Evolutionary conservation across 306 rosid species (phyloP).

Genomic region (Hylodesmum podocarpum): DNA sequence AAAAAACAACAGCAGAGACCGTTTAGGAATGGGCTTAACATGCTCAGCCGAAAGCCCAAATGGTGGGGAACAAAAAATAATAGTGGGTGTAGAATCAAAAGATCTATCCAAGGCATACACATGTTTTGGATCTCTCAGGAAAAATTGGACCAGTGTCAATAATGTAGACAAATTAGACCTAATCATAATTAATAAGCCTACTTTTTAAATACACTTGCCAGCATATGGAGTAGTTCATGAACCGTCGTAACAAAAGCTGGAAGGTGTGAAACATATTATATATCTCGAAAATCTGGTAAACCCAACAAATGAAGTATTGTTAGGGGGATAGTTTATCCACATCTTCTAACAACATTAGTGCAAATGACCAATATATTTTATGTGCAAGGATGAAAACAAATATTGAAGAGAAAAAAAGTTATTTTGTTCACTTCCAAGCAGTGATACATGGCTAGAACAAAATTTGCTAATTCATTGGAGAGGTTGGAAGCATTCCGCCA

Average conservation of each 20-base stretch:
- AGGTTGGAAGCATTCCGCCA: too few relatives aligned
- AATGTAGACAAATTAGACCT: neutral
- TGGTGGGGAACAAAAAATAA: constrained; percentile 66
- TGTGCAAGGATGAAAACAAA: too few relatives aligned
- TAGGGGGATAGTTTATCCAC: neutral
- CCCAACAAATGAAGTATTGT: constrained; percentile 61
- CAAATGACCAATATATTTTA: too few relatives aligned
- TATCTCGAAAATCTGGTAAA: constrained; percentile 34
- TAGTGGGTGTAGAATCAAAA: constrained; percentile 59
- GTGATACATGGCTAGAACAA: too few relatives aligned
- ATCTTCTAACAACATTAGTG: too few relatives aligned
- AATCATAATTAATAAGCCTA: neutral
- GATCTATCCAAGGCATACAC: constrained; percentile 84
- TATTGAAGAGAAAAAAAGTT: too few relatives aligned
- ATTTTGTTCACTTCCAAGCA: too few relatives aligned
- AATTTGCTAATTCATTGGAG: too few relatives aligned
- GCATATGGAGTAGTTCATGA: neutral
- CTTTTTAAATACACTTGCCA: neutral
- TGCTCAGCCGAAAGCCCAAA: constrained; percentile 78
- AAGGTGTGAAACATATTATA: neutral
- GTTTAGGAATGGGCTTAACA: constrained; percentile 52
- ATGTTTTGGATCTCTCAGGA: too few relatives aligned
- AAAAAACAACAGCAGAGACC: constrained; percentile 50
- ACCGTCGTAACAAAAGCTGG: neutral
- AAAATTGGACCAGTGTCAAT: constrained; percentile 62